Evolutionary conservation across 164 flowering plant species (phyloP).

Genomic region (Chimonanthus salicifolius): DNA sequence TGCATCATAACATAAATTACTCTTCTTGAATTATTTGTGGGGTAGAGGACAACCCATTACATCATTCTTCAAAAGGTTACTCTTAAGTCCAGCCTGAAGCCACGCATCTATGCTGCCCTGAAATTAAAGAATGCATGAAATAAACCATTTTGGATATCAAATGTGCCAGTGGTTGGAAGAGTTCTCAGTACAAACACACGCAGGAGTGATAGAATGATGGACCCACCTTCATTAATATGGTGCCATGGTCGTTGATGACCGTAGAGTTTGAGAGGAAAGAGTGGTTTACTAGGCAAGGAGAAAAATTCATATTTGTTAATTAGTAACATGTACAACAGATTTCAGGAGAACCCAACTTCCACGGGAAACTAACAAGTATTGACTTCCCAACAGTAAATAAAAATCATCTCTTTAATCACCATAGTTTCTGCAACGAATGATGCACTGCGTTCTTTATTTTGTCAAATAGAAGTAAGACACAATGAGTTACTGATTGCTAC

Average conservation of each 20-base stretch:
- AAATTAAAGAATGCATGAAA: too few species aligned
- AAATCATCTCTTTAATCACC: not conserved
- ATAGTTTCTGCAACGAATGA: not conserved
- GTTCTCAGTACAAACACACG: too few species aligned
- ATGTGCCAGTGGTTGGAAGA: too few species aligned
- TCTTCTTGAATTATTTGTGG: too few species aligned
- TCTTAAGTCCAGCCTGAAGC: too few species aligned
- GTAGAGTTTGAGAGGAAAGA: not conserved
- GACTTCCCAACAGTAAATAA: not conserved
- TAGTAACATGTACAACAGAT: not conserved
- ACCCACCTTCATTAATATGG: not conserved
- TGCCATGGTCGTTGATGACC: not conserved
- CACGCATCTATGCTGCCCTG: too few species aligned
- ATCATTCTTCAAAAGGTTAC: too few species aligned
- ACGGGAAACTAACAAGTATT: not conserved
- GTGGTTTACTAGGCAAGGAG: not conserved
- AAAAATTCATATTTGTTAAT: not conserved
- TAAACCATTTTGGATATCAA: too few species aligned
- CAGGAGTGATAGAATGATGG: too few species aligned
- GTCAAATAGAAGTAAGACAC: not conserved
- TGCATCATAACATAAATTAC: too few species aligned
- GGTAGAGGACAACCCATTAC: too few species aligned
- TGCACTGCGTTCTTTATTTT: not conserved
- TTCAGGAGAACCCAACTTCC: not conserved
- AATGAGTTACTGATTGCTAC: too few species aligned